These are phyloP conservation scores for Phoma herbarum DNA, from an alignment of 2,329 filamentous ascomycete species.

Conservation along the genomic window DNA sequence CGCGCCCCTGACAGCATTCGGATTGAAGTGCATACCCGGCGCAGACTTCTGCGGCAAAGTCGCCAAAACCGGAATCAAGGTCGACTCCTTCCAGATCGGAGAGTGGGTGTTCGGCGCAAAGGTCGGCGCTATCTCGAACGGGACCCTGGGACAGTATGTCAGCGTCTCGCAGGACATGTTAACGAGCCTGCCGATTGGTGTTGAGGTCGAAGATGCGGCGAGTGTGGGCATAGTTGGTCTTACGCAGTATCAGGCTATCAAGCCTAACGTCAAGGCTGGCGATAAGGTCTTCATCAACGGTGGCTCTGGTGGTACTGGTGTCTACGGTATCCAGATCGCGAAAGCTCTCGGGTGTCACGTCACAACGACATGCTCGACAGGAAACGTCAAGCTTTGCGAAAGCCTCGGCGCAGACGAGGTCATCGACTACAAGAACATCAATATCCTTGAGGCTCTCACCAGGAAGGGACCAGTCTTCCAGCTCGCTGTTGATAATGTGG, in stretches of 20 bases:
- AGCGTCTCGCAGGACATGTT: conserved; percentile 34
- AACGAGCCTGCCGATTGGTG: conserved; percentile 36
- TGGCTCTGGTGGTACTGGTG: conserved; percentile 69
- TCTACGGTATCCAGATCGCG: conserved; percentile 69
- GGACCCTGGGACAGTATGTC: conserved; percentile 52
- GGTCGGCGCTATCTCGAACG: conserved; percentile 42
- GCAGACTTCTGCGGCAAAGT: conserved; percentile 64
- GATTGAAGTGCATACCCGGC: conserved; percentile 54
- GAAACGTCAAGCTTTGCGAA: conserved; percentile 66
- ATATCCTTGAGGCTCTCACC: conserved; percentile 60
- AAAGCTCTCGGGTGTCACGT: conserved; percentile 68
- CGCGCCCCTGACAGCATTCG: conserved; percentile 36
- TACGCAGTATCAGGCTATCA: conserved; percentile 52
- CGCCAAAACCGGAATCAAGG: conserved; percentile 44
- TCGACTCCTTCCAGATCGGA: conserved; percentile 44
- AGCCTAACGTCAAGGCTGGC: conserved; percentile 50
- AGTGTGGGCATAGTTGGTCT: conserved; percentile 50
- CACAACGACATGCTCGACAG: conserved; percentile 65
- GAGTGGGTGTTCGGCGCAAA: conserved; percentile 54
- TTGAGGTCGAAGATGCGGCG: conserved; percentile 48
- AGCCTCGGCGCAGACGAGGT: conserved; percentile 70
- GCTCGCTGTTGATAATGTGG: conserved; percentile 67
- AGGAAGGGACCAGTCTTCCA: conserved; percentile 60
- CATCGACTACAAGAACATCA: conserved; percentile 64
- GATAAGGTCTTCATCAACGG: conserved; percentile 71